A percentile compares a stretch with the other conserved stretches of the same genome.
These are phyloP conservation scores for Syzygium jambos DNA, from an alignment of 345 rosid species.

Conservation along the genomic window DNA sequence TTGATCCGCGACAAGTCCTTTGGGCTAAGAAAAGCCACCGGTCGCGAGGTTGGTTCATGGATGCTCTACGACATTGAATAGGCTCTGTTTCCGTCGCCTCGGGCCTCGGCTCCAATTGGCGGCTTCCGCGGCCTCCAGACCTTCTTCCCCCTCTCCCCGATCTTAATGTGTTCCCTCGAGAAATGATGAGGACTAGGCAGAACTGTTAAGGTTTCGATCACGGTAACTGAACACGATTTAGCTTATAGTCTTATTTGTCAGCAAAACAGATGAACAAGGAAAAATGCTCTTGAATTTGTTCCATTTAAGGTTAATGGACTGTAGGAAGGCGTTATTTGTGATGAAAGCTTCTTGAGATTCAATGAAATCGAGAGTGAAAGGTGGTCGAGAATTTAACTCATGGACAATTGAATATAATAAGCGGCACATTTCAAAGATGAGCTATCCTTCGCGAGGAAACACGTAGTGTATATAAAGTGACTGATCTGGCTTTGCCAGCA, in stretches of 20 bases:
- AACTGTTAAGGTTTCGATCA: background rate
- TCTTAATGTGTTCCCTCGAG: slow-evolving; percentile 28
- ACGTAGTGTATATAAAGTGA: too few relatives aligned
- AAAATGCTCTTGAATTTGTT: background rate
- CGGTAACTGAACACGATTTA: background rate
- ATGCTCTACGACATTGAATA: too few relatives aligned
- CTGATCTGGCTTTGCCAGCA: background rate
- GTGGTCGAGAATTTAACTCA: too few relatives aligned
- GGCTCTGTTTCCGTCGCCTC: background rate
- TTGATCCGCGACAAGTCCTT: background rate
- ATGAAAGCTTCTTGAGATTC: background rate
- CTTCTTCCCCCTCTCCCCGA: slow-evolving; percentile 41
- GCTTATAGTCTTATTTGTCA: background rate
- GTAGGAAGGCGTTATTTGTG: background rate
- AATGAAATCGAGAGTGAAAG: too few relatives aligned
- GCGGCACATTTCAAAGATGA: too few relatives aligned
- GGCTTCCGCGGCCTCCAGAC: slow-evolving; percentile 44
- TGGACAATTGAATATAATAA: too few relatives aligned
- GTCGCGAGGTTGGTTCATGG: too few relatives aligned
- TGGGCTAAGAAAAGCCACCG: background rate
- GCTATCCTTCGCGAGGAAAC: too few relatives aligned
- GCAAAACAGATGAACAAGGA: background rate
- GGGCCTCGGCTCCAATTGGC: background rate
- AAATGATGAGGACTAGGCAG: background rate
- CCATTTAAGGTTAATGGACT: background rate